Conservation (phyloP, 73 alveolate genomes). For the Durusdinium trenchii region DNA sequence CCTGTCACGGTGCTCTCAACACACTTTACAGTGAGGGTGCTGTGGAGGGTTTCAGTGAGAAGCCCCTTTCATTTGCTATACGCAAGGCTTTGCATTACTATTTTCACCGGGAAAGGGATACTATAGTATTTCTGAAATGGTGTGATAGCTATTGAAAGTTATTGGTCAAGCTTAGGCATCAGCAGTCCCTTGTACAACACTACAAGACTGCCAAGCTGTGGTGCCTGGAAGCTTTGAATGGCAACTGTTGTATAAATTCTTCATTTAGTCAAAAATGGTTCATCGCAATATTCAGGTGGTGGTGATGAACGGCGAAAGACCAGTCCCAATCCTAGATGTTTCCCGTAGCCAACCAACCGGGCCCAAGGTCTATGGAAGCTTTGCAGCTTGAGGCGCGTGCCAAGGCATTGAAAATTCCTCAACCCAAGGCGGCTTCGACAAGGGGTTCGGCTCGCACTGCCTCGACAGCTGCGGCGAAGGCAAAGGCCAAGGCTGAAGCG, state of each 20-base stretch:
- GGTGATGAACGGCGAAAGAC: no score
- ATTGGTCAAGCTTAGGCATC: background rate
- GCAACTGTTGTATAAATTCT: background rate
- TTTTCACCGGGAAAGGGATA: no score
- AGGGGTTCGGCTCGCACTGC: background rate
- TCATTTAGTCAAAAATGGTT: no score
- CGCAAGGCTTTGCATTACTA: background rate
- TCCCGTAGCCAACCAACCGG: no score
- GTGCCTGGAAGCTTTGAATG: background rate
- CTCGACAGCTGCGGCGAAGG: background rate
- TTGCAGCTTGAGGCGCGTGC: constrained; percentile 9
- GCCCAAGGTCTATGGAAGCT: background rate
- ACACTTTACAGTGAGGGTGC: constrained; percentile 24
- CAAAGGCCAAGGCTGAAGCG: background rate
- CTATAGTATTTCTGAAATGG: no score
- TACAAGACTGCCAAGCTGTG: constrained; percentile 3
- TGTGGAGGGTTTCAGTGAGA: background rate
- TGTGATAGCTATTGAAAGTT: no score
- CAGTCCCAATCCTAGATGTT: no score
- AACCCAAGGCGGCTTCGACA: background rate
- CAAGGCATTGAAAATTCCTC: background rate
- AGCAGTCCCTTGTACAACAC: background rate
- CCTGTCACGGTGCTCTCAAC: background rate
- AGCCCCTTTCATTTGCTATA: background rate
- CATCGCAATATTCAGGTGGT: no score